Conservation (phyloP, 1,284 basidiomycete species). For the Heterobasidion parviporum region DNA sequence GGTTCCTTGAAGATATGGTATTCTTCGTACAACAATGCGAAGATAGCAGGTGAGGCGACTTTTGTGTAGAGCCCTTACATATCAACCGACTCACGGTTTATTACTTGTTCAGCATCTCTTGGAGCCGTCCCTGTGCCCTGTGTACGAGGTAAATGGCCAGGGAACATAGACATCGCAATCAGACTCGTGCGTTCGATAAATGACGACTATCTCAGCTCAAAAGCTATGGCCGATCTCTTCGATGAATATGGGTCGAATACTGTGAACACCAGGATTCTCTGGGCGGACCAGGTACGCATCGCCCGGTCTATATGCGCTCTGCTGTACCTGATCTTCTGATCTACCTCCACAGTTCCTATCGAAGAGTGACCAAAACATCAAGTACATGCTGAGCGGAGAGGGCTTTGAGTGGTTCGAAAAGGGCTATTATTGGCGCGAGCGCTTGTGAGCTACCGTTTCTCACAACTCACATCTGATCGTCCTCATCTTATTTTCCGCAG, state of each 20-base stretch:
- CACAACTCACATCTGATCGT: not conserved
- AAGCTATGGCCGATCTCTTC: slow-evolving; percentile 46
- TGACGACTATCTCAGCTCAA: slow-evolving; percentile 42
- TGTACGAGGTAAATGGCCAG: slow-evolving; percentile 56
- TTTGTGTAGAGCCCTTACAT: not conserved
- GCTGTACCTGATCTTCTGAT: not conserved
- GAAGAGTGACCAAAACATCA: not conserved
- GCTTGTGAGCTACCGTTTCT: not conserved
- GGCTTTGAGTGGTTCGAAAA: slow-evolving; percentile 3
- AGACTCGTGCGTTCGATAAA: slow-evolving; percentile 44
- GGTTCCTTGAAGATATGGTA: not conserved
- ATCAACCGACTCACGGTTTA: too few species aligned
- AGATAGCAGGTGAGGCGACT: not conserved
- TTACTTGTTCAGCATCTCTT: slow-evolving; percentile 14
- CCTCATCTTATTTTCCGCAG: not conserved
- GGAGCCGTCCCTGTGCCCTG: slow-evolving; percentile 42
- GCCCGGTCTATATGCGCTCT: slow-evolving; percentile 3
- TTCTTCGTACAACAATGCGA: not conserved
- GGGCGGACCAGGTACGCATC: slow-evolving; percentile 50
- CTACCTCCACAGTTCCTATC: not conserved
- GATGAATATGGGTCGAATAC: slow-evolving; percentile 56
- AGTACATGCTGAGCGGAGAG: slow-evolving; percentile 3
- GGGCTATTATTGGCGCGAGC: slow-evolving; percentile 1
- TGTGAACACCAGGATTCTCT: slow-evolving; percentile 52
- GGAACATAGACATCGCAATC: slow-evolving; percentile 56